phyloP scores from a whole-genome alignment of 441 rosid species.

The Gossypium armourianum region DNA sequence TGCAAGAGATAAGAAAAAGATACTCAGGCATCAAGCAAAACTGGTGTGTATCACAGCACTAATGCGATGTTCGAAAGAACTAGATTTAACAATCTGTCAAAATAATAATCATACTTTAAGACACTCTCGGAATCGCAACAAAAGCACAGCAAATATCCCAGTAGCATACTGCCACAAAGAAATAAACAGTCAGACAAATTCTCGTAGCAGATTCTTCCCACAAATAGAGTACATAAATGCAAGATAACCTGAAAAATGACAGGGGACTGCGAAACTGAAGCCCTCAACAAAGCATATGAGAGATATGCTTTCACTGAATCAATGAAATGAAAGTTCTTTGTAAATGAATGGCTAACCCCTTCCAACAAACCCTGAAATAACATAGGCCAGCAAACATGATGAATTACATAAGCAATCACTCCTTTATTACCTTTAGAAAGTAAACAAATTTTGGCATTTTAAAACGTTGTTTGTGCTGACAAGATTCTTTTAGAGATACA shows the following conservation, averaged over 20 bases:
- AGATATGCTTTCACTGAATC: conserved; percentile 98
- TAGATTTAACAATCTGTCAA: conserved; percentile 16
- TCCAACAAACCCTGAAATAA: conserved; percentile 79
- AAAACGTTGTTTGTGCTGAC: not conserved
- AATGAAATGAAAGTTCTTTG: conserved; percentile 93
- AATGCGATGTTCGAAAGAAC: not conserved
- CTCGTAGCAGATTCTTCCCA: conserved; percentile 11
- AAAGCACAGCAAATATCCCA: conserved; percentile 89
- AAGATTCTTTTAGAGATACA: not conserved
- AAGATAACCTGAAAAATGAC: conserved; percentile 81
- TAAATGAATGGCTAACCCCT: conserved; percentile 87
- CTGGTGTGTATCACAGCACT: not conserved
- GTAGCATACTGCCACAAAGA: conserved; percentile 76
- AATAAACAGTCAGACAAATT: conserved; percentile 24
- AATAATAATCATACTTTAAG: conserved; percentile 60
- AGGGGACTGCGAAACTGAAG: conserved; percentile 84
- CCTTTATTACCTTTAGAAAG: not conserved
- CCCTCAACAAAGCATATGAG: conserved; percentile 92
- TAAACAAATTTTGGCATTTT: not conserved
- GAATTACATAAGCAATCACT: not conserved
- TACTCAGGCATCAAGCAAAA: conserved; percentile 12
- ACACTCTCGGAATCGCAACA: conserved; percentile 87
- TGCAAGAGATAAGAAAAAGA: conserved; percentile 27
- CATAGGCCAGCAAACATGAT: conserved; percentile 1
- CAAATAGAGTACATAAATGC: conserved; percentile 8